Conservation (phyloP, 257 asterid genomes). For the Solanum dulcamara region DNA sequence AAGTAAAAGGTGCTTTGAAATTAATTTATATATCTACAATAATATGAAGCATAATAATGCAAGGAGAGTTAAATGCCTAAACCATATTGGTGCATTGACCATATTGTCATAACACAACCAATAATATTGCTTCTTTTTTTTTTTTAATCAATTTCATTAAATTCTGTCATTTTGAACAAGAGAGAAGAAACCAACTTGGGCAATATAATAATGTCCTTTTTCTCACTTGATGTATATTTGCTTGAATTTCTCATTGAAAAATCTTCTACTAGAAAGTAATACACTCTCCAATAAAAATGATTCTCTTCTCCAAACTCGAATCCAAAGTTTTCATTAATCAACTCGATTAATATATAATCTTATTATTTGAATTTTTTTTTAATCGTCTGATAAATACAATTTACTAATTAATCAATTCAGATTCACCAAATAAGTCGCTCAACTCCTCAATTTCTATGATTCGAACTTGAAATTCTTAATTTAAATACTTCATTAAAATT, state of each 20-base stretch:
- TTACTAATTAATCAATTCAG: background rate
- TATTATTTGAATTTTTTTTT: background rate
- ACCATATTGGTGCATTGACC: background rate
- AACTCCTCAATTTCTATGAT: background rate
- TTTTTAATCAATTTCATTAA: background rate
- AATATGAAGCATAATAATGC: background rate
- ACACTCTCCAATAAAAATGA: background rate
- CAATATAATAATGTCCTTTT: no score
- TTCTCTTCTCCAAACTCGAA: background rate
- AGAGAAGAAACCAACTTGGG: background rate
- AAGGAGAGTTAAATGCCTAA: background rate
- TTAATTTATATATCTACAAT: no score
- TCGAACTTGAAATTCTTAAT: background rate
- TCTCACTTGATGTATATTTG: background rate
- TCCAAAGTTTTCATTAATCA: background rate
- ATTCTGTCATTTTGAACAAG: background rate
- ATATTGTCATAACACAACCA: background rate
- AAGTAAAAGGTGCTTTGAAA: no score
- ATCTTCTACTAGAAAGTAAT: background rate
- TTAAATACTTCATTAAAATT: no score
- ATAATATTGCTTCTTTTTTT: no score
- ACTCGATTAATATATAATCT: background rate
- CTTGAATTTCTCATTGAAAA: background rate
- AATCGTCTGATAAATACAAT: background rate
- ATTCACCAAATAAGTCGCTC: background rate